Evolutionary conservation across 1,284 basidiomycete genomes (phyloP), one percentile per base, ranked within the genome.

Genomic region (Cryptococcus sp.): DNA sequence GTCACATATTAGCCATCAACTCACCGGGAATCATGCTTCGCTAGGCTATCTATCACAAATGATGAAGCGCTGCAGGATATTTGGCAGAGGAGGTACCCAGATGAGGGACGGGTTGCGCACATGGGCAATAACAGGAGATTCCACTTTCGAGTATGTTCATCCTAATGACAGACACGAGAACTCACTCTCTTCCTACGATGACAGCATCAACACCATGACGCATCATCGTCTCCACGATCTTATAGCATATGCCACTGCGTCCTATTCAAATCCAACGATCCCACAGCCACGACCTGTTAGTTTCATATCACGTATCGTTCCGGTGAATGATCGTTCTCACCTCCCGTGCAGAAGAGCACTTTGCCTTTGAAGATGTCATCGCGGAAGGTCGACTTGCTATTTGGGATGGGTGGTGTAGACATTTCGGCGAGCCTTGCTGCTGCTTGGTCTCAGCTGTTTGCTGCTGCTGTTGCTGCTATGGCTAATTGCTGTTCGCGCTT

Each of bases 291-390:
- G 6, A 16, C 40, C 35, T 35, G 10, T 35, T 8, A 35, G 31
- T 8, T 35, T 35, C 10, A 8, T 5, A 35, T 10, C 31, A 35
- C 31, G 31, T 35, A 35, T 35, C 31, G 31, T 35, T 10, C 8
- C 8, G 7, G 10, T 35, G 31, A 13, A 50, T 40, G 53, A 46
- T 25, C 31, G 42, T 25, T 52, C 66, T 57, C 86, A 51, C 90
- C 90, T 48, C 90, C 91, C 0, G 93, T 96, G 77, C 90, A 93
- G 80, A 98, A 95, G 19, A 95, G 83, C 15, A 97, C 93, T 76
- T 94, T 96, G 68, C 90, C 92, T 66, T 87, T 86, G 84, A 96
- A 96, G 42, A 96, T 82, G 69, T 91, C 87, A 3, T 82, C 73
- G 67, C 85, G 86, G 83, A 95, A 96, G 47, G 89, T 81, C n/a